phyloP scores from a whole-genome alignment of 257 asterid species.

The Solanum chmielewskii region DNA sequence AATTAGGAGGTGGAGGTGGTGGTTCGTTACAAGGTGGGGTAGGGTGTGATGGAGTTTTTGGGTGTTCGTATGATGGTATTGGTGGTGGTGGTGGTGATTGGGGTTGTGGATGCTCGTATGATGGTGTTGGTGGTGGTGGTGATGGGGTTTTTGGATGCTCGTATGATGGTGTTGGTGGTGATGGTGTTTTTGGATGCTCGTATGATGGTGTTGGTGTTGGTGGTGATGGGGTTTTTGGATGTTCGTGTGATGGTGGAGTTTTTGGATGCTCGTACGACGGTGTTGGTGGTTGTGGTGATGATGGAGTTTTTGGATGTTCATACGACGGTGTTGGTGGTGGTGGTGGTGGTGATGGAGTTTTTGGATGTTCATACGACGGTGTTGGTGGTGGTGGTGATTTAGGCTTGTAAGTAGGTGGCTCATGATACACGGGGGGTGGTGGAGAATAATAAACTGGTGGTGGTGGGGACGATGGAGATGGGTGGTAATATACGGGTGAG shows the following conservation, averaged over 20 bases:
- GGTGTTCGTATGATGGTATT: conserved; percentile 4
- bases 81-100: background rate
- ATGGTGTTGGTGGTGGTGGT: conserved; percentile 13
- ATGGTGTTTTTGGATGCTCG: background rate
- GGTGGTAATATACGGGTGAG: conserved; percentile 1
- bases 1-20: conserved; percentile 12
- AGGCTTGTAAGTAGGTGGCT: background rate
- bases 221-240: background rate
- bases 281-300: conserved; percentile 11
- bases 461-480: conserved; percentile 4
- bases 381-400: conserved; percentile 15
- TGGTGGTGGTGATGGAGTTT: too few relatives aligned
- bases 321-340: conserved; percentile 4
- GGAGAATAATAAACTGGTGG: conserved; percentile 1
- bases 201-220: conserved; percentile 3
- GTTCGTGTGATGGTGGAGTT: background rate
- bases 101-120: too few relatives aligned
- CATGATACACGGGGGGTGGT: conserved; percentile 4
- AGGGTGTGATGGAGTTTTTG: conserved; percentile 15
- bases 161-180: background rate
- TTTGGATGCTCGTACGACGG: too few relatives aligned
- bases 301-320: background rate
- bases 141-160: too few relatives aligned
- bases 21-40: conserved; percentile 2
- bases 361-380: too few relatives aligned